Base-by-base conservation (phyloP, 2,329 filamentous ascomycete species). In the Dothideomycetes sp. region DNA sequence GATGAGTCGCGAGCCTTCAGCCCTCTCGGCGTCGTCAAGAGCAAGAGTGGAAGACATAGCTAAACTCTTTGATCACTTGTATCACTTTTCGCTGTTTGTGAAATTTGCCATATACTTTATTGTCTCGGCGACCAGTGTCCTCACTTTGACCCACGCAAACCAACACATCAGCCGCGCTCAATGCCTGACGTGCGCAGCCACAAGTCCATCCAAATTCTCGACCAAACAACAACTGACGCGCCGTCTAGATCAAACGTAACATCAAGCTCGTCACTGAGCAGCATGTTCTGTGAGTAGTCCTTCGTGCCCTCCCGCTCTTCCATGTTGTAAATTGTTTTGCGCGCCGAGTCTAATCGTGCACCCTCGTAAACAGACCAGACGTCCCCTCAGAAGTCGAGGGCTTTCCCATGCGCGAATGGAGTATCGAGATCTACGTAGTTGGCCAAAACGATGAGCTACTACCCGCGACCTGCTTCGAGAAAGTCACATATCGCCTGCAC, bases 181-280 rank as follows among this genome's bases (percentile, higher is more conserved):
- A 63, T 64, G 60, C 58, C 60, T 45, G 61, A 64, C 39, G 61
- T 63, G 51, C 51, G 57, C 51, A 15, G 29, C n/a, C 12, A 20
- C 7, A 12, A 12, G 16, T 11, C n/a, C 31, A 18, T 20, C 7
- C n/a, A n/a, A n/a, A n/a, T 31, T 9, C 23, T 13, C 9, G 39
- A 47, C 49, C 9, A 38, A 12, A 23, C 3, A 19, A 3, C 10
- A 30, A n/a, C 37, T 44, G 23, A 40, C 23, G 37, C 22, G 31
- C 16, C 30, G 19, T n/a, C 40, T 53, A 84, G 79, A 66, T 81
- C 56, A 83, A 95, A 75, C 79, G 91, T 57, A 84, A 78, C 58
- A 74, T 98, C 65, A 93, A 89, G 76, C 78, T 98, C 67, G 75
- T 95, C 52, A 96, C 91, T 37, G 81, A 91, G 69, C 89, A 96